Evolutionary conservation across 2,329 filamentous ascomycete species (phyloP).

Genomic region (Monilinia fructicola): DNA sequence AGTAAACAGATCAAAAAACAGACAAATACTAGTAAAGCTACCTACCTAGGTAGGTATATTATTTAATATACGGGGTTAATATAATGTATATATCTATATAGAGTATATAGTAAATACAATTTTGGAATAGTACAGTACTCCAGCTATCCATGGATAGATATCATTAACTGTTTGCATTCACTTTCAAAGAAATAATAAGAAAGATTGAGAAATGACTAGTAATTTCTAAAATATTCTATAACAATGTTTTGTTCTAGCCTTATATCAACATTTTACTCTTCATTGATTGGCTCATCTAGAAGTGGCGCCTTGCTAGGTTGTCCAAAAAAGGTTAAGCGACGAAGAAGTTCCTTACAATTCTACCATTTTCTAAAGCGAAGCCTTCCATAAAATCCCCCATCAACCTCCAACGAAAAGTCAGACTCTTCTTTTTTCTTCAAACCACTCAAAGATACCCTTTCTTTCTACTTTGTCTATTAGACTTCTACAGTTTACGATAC

Average conservation of each 20-base stretch:
- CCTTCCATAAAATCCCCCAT: slow-evolving; percentile 22
- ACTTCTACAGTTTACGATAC: slow-evolving; percentile 2
- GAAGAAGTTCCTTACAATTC: slow-evolving; percentile 23
- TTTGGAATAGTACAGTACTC: too few relatives aligned
- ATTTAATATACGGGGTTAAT: too few relatives aligned
- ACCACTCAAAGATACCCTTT: slow-evolving; percentile 24
- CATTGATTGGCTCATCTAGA: slow-evolving; percentile 5
- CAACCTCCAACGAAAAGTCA: slow-evolving; percentile 9
- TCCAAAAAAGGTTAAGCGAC: slow-evolving; percentile 16
- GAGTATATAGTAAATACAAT: too few relatives aligned
- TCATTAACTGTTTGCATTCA: slow-evolving; percentile 15
- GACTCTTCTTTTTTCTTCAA: slow-evolving; percentile 16
- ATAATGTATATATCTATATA: too few relatives aligned
- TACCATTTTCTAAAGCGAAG: slow-evolving; percentile 23
- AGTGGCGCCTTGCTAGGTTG: slow-evolving; percentile 12
- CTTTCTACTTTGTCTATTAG: slow-evolving; percentile 22
- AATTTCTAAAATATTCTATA: slow-evolving; percentile 11
- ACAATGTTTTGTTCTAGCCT: slow-evolving; percentile 5
- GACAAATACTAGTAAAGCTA: too few relatives aligned
- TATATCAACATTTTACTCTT: background rate
- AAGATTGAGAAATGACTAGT: background rate
- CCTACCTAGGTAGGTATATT: too few relatives aligned
- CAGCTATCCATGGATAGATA: too few relatives aligned
- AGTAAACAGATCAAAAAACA: too few relatives aligned
- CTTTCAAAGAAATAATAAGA: background rate